Conservation (phyloP, 1,139 yeast species). For the Ogataea hybrid region DNA sequence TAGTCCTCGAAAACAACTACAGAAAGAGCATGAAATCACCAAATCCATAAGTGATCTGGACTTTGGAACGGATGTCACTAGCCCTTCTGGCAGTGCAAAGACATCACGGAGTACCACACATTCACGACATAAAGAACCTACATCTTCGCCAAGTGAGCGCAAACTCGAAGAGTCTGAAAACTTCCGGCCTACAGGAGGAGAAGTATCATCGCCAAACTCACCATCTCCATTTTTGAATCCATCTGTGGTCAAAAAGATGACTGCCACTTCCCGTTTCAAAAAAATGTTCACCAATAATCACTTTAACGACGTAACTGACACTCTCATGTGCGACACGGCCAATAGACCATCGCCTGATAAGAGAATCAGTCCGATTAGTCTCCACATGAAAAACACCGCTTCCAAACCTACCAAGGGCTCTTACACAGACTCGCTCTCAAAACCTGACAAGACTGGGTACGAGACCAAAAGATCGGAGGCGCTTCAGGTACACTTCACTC, state of each 20-base stretch:
- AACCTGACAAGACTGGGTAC: constrained; percentile 7
- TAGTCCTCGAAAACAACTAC: too few species aligned
- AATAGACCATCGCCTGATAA: constrained; percentile 4
- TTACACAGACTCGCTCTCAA: constrained; percentile 21
- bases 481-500: constrained; percentile 8
- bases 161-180: constrained; percentile 6
- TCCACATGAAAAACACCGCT: constrained; percentile 22
- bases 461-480: not conserved
- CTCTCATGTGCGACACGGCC: too few species aligned
- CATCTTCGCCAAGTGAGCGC: constrained; percentile 8
- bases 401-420: constrained; percentile 30
- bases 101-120: too few species aligned
- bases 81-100: too few species aligned
- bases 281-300: constrained; percentile 16
- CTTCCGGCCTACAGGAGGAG: not conserved
- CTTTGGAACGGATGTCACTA: constrained; percentile 31
- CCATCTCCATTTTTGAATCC: constrained; percentile 48
- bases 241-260: constrained; percentile 42
- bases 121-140: too few species aligned
- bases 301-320: constrained; percentile 1
- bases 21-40: too few species aligned
- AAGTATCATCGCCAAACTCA: constrained; percentile 29
- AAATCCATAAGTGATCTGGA: constrained; percentile 32
- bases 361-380: constrained; percentile 15
- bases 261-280: constrained; percentile 30